Percentiles rank a stretch among this genome's conserved stretches.
phyloP scores from a whole-genome alignment of 495 filamentous ascomycete species.

The Podospora sp. region DNA sequence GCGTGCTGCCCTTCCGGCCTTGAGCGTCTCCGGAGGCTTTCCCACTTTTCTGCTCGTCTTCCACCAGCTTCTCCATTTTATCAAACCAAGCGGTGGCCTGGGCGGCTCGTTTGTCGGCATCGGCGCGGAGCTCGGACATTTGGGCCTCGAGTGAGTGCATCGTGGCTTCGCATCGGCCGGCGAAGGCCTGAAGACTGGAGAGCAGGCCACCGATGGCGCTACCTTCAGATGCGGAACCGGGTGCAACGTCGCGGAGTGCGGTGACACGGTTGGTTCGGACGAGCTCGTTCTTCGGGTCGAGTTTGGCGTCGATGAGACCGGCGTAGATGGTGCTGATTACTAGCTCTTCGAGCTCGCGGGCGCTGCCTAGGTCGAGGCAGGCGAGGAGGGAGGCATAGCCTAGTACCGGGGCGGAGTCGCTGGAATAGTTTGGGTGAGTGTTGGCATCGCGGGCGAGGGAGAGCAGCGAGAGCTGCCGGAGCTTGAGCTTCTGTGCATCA shows the following conservation, averaged over 20 bases:
- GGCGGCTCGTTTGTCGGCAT: constrained; percentile 57
- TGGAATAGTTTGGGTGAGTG: constrained; percentile 23
- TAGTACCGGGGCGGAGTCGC: constrained; percentile 42
- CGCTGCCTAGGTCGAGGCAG: constrained; percentile 65
- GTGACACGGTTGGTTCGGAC: constrained; percentile 79
- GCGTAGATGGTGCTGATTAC: constrained; percentile 89
- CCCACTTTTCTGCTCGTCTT: constrained; percentile 46
- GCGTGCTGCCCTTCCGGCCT: not conserved
- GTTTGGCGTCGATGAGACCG: constrained; percentile 75
- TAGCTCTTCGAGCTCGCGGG: constrained; percentile 82
- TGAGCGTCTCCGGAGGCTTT: constrained; percentile 1
- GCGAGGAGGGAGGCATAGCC: constrained; percentile 70
- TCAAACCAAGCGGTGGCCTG: constrained; percentile 52
- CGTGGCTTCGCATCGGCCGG: constrained; percentile 71
- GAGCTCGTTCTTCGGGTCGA: constrained; percentile 71
- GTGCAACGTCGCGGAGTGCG: constrained; percentile 81
- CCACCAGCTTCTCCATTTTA: constrained; percentile 50
- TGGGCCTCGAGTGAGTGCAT: constrained; percentile 74
- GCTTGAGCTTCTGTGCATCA: constrained; percentile 75
- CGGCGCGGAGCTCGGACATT: constrained; percentile 58
- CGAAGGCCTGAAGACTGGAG: constrained; percentile 70
- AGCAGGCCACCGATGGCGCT: constrained; percentile 64
- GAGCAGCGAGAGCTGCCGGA: constrained; percentile 87
- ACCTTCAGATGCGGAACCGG: constrained; percentile 61
- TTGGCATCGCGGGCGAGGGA: constrained; percentile 63